Evolutionary conservation across 371 early-diverging fungal species (phyloP).

Genomic region (Haplosporangium sp.): DNA sequence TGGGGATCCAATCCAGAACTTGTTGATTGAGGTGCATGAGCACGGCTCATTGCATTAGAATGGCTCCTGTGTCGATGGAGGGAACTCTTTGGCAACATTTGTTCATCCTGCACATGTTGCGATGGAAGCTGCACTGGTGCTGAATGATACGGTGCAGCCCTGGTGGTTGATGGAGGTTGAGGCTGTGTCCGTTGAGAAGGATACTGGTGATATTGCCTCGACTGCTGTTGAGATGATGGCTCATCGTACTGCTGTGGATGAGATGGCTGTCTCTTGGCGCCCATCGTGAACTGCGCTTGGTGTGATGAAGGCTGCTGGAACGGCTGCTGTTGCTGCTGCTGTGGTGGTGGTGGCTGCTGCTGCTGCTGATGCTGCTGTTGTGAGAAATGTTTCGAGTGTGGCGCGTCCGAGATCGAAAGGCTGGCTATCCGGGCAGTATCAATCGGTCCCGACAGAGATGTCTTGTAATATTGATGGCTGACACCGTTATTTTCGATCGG

Average conservation of each 20-base stretch:
- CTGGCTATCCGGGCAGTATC: slow-evolving; percentile 31
- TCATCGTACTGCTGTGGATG: slow-evolving; percentile 9
- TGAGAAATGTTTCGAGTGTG: slow-evolving; percentile 7
- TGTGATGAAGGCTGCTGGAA: slow-evolving; percentile 2
- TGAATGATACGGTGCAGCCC: slow-evolving; percentile 32
- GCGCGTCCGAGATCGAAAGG: slow-evolving; percentile 18
- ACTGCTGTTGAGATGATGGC: slow-evolving; percentile 1
- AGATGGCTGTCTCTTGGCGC: slow-evolving; percentile 7
- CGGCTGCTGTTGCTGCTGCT: slow-evolving; percentile 14
- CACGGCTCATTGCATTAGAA: slow-evolving; percentile 4
- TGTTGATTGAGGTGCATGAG: slow-evolving; percentile 1
- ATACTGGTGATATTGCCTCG: slow-evolving; percentile 6
- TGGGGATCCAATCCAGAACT: slow-evolving; percentile 2
- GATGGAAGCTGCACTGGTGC: slow-evolving; percentile 38
- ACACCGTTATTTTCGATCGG: slow-evolving; percentile 16
- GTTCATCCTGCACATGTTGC: slow-evolving; percentile 12
- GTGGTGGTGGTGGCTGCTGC: slow-evolving; percentile 2
- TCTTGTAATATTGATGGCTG: background rate
- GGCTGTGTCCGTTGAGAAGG: slow-evolving; percentile 12
- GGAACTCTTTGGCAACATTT: background rate
- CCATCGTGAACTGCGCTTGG: background rate
- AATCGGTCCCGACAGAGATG: slow-evolving; percentile 3
- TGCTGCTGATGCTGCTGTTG: slow-evolving; percentile 7
- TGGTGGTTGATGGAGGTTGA: slow-evolving; percentile 1
- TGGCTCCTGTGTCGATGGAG: slow-evolving; percentile 21